Evolutionary conservation across 2,329 filamentous ascomycete genomes (phyloP).

Genomic region (Fusarium tjaetaba): DNA sequence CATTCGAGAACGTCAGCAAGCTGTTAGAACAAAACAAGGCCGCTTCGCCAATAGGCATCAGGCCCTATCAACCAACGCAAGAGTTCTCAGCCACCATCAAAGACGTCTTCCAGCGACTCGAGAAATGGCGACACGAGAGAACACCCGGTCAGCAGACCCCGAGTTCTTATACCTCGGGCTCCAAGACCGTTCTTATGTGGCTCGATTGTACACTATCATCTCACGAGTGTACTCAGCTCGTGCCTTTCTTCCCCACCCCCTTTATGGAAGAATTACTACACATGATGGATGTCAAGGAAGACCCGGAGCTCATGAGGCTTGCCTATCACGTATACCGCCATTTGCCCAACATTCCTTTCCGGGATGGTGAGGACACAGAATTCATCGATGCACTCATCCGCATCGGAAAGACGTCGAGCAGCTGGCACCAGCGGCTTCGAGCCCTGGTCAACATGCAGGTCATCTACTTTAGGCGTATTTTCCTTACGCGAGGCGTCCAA

Average conservation of each 20-base stretch:
- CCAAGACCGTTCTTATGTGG: slow-evolving; percentile 96
- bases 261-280: slow-evolving; percentile 95
- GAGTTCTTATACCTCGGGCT: slow-evolving; percentile 92
- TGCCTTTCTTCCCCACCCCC: slow-evolving; percentile 87
- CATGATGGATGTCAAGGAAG: slow-evolving; percentile 99
- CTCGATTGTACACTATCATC: slow-evolving; percentile 90
- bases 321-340: slow-evolving; percentile 98
- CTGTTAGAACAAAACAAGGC: slow-evolving; percentile 82
- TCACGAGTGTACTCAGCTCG: slow-evolving; percentile 90
- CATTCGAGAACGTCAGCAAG: slow-evolving; percentile 80
- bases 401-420: slow-evolving; percentile 83
- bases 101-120: slow-evolving; percentile 80
- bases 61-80: slow-evolving; percentile 81
- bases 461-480: slow-evolving; percentile 95
- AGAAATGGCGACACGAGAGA: slow-evolving; percentile 87
- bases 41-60: slow-evolving; percentile 82
- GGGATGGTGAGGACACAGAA: slow-evolving; percentile 81
- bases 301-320: slow-evolving; percentile 91
- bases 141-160: slow-evolving; percentile 90
- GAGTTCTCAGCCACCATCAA: slow-evolving; percentile 79
- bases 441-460: slow-evolving; percentile 99
- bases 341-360: slow-evolving; percentile 93
- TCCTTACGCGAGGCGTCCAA: slow-evolving; percentile 80
- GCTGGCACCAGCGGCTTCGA: slow-evolving; percentile 95
- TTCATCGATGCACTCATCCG: slow-evolving; percentile 89